phyloP scores from a whole-genome alignment of 305 asterid genomes.

The Solanum hybrid region DNA sequence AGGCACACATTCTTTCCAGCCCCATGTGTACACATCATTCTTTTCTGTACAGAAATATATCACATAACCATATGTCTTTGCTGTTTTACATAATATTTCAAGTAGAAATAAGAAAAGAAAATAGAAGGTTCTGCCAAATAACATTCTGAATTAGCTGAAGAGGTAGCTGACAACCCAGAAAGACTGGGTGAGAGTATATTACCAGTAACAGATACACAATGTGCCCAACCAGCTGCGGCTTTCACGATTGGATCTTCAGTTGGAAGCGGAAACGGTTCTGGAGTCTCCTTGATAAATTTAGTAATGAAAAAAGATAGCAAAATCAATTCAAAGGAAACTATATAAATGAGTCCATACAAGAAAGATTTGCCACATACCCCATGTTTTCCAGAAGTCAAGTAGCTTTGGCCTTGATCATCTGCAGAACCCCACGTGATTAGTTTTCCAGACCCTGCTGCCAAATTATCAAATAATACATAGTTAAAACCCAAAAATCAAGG shows the following conservation, averaged over 20 bases:
- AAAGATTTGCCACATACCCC: conserved; percentile 35
- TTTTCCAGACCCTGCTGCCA: conserved; percentile 38
- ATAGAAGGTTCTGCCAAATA: neutral
- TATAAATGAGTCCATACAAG: neutral
- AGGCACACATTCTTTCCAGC: conserved; percentile 74
- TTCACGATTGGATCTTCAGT: conserved; percentile 32
- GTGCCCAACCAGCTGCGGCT: conserved; percentile 80
- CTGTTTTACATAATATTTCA: neutral
- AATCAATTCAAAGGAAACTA: conserved; percentile 8
- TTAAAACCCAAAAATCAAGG: neutral
- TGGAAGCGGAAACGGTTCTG: conserved; percentile 51
- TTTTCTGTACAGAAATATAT: conserved; percentile 25
- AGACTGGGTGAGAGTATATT: neutral
- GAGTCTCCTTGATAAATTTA: conserved; percentile 30
- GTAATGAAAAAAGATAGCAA: conserved; percentile 13
- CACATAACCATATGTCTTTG: neutral
- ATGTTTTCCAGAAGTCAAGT: conserved; percentile 65
- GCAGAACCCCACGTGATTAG: conserved; percentile 72
- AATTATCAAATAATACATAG: neutral
- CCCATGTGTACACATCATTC: conserved; percentile 58
- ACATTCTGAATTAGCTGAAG: neutral
- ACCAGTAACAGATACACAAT: conserved; percentile 60
- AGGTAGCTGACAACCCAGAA: neutral
- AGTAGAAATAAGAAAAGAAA: neutral
- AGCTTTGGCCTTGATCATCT: conserved; percentile 76